A percentile compares a stretch with the other conserved stretches of the same genome.
phyloP scores from a whole-genome alignment of 805 yeast genomes.

The Hanseniaspora clermontiae region DNA sequence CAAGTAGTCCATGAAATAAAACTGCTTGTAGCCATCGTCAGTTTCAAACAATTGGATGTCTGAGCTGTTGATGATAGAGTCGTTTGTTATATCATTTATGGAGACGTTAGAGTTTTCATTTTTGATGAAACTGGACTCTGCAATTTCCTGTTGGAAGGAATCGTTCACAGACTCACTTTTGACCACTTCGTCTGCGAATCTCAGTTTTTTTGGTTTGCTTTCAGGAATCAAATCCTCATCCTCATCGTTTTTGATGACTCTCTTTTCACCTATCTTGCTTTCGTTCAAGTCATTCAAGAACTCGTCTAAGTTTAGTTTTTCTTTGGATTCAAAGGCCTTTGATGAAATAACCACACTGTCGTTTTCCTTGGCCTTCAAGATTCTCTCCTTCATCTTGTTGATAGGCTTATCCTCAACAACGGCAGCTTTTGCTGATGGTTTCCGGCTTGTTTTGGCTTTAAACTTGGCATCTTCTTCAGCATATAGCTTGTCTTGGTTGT shows the following conservation, averaged over 20 bases:
- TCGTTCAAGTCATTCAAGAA: background rate
- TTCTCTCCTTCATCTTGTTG: background rate
- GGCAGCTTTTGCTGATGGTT: too few relatives aligned
- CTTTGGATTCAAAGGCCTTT: slow-evolving; percentile 31
- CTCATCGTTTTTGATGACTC: slow-evolving; percentile 7
- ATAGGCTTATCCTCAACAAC: background rate
- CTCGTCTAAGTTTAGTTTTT: slow-evolving; percentile 17
- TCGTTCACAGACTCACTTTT: background rate
- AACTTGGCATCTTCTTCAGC: slow-evolving; percentile 17
- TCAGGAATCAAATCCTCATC: slow-evolving; percentile 2
- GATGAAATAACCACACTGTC: slow-evolving; percentile 21
- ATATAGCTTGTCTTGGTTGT: slow-evolving; percentile 23
- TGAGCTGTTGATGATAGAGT: slow-evolving; percentile 2
- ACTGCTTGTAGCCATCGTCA: slow-evolving; percentile 32
- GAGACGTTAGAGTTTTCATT: background rate
- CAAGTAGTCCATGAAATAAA: slow-evolving; percentile 84
- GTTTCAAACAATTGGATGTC: slow-evolving; percentile 11
- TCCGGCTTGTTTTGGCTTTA: background rate
- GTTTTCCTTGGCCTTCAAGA: slow-evolving; percentile 1
- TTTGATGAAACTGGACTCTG: slow-evolving; percentile 15
- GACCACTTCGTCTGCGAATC: slow-evolving; percentile 13
- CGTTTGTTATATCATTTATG: background rate
- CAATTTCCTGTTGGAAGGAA: background rate
- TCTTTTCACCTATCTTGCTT: background rate
- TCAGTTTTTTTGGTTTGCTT: slow-evolving; percentile 12